phyloP scores from a whole-genome alignment of 2,329 filamentous ascomycete species.

The Monosporascus sp. region DNA sequence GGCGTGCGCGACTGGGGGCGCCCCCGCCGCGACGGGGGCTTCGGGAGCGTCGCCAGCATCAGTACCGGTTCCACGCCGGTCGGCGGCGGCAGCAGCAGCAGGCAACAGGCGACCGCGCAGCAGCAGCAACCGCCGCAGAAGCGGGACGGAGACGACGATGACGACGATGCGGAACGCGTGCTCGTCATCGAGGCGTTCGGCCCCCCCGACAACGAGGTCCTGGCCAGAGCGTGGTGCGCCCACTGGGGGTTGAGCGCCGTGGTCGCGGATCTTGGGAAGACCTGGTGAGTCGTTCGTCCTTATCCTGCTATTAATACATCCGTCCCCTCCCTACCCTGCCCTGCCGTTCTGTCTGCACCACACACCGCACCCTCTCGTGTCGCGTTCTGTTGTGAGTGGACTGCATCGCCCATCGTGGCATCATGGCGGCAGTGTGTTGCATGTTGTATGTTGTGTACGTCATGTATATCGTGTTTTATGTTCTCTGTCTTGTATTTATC shows the following conservation, averaged over 20 bases:
- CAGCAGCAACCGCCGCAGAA: slow-evolving; percentile 12
- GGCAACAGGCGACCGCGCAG: slow-evolving; percentile 7
- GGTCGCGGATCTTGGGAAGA: slow-evolving; percentile 62
- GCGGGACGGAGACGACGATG: slow-evolving; percentile 24
- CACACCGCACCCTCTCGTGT: too few relatives aligned
- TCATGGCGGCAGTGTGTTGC: too few relatives aligned
- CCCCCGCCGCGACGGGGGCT: slow-evolving; percentile 12
- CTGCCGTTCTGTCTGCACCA: too few relatives aligned
- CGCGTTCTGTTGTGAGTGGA: too few relatives aligned
- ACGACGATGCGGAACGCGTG: slow-evolving; percentile 58
- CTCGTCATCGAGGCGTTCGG: slow-evolving; percentile 69
- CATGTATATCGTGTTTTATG: too few relatives aligned
- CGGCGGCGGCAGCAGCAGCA: slow-evolving; percentile 1
- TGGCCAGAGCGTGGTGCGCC: slow-evolving; percentile 71
- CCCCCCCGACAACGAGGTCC: slow-evolving; percentile 68
- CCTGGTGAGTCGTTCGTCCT: slow-evolving; percentile 46
- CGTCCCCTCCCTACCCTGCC: neutral
- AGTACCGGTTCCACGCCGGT: neutral
- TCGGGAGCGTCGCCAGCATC: neutral
- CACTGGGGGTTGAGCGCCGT: slow-evolving; percentile 69
- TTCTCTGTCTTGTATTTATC: too few relatives aligned
- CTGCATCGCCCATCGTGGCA: too few relatives aligned
- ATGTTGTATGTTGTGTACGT: too few relatives aligned
- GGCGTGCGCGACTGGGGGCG: slow-evolving; percentile 61
- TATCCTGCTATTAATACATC: neutral